Conservation (phyloP, 2,329 filamentous ascomycete species). For the Trichoderma pleuroti region DNA sequence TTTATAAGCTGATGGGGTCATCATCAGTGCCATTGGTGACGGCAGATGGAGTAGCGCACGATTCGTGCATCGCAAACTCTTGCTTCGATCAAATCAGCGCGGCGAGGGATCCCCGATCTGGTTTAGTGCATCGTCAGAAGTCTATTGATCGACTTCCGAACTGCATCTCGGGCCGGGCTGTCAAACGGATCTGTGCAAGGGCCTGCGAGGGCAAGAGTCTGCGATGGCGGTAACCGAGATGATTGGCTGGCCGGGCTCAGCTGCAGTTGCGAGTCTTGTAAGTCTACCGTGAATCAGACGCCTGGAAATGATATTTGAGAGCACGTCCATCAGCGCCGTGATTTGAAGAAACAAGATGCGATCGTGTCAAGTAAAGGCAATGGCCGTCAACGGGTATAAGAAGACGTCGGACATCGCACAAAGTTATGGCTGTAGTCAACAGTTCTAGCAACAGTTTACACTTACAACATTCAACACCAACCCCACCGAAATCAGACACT, state of each 20-base stretch:
- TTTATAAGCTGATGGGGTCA: neutral
- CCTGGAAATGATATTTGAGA: neutral
- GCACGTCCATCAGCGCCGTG: neutral
- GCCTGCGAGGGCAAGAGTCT: neutral
- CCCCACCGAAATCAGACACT: too few species aligned
- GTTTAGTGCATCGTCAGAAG: neutral
- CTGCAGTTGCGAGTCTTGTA: neutral
- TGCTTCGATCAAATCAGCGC: neutral
- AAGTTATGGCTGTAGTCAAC: neutral
- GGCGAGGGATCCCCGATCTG: neutral
- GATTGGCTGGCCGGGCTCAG: neutral
- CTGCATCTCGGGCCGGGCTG: slow-evolving; percentile 10
- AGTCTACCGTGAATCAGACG: neutral
- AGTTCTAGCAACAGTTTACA: neutral
- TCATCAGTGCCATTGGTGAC: neutral
- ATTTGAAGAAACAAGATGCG: neutral
- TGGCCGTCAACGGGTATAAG: neutral
- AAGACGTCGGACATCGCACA: neutral
- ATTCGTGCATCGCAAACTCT: slow-evolving; percentile 5
- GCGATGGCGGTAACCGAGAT: neutral
- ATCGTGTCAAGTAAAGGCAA: neutral
- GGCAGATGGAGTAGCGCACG: neutral
- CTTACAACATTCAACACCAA: neutral
- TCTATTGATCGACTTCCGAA: neutral
- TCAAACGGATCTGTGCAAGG: neutral